phyloP scores from a whole-genome alignment of 2,329 filamentous ascomycete genomes.

The Penicillium sp. region DNA sequence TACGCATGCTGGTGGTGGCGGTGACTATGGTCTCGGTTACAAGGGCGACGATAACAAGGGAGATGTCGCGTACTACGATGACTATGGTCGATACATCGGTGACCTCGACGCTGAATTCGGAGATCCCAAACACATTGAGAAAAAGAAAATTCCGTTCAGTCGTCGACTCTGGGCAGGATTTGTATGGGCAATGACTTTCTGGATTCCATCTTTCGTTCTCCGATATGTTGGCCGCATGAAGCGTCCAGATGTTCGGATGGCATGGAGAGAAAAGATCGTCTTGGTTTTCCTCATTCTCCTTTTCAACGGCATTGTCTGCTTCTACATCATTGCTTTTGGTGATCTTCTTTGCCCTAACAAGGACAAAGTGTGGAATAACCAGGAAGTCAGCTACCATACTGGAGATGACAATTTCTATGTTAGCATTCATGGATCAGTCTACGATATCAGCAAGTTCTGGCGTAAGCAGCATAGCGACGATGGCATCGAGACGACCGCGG shows the following conservation, averaged over 20 bases:
- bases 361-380: slow-evolving; percentile 79
- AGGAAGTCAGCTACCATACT: slow-evolving; percentile 68
- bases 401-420: slow-evolving; percentile 81
- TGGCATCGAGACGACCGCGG: slow-evolving; percentile 57
- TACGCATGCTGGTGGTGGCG: slow-evolving; percentile 53
- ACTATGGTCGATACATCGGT: slow-evolving; percentile 64
- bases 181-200: slow-evolving; percentile 87
- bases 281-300: slow-evolving; percentile 77
- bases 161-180: slow-evolving; percentile 77
- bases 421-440: slow-evolving; percentile 82
- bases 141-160: slow-evolving; percentile 60
- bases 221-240: slow-evolving; percentile 90
- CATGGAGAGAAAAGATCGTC: slow-evolving; percentile 93
- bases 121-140: slow-evolving; percentile 72
- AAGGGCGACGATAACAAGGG: slow-evolving; percentile 80
- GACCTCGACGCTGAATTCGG: slow-evolving; percentile 75
- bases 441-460: slow-evolving; percentile 90
- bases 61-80: slow-evolving; percentile 70
- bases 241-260: slow-evolving; percentile 91
- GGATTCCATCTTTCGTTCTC: slow-evolving; percentile 85
- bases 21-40: slow-evolving; percentile 83
- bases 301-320: slow-evolving; percentile 77
- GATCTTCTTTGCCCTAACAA: slow-evolving; percentile 83
- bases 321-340: slow-evolving; percentile 89
- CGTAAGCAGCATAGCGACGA: slow-evolving; percentile 78